phyloP scores from a whole-genome alignment of 495 filamentous ascomycete genomes.

The Lasiosphaeria hispida region DNA sequence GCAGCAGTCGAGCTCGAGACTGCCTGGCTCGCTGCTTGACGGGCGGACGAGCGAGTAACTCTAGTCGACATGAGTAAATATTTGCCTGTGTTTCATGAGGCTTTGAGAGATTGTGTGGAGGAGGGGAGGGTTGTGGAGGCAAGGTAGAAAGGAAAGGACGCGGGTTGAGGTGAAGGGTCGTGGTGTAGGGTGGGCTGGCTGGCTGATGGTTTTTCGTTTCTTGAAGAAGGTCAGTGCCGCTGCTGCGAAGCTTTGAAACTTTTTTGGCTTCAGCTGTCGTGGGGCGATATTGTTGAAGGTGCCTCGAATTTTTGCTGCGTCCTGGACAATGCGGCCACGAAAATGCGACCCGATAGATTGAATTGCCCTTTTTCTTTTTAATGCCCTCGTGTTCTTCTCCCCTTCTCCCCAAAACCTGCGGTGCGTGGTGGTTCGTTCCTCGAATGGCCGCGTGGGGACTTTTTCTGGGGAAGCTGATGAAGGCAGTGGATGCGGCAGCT shows the following conservation, averaged over 20 bases:
- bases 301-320: constrained; percentile 1
- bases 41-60: constrained; percentile 76
- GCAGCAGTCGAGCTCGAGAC: constrained; percentile 45
- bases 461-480: too few relatives aligned
- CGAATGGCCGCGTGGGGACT: not conserved
- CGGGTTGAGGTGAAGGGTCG: not conserved
- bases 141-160: not conserved
- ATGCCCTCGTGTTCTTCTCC: too few relatives aligned
- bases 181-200: not conserved
- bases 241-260: not conserved
- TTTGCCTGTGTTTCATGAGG: constrained; percentile 23
- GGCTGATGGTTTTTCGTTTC: not conserved
- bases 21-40: constrained; percentile 62
- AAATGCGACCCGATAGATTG: too few relatives aligned
- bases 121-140: constrained; percentile 10
- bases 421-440: not conserved
- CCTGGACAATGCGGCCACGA: not conserved
- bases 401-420: too few relatives aligned
- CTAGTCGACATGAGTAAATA: constrained; percentile 77
- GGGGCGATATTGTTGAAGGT: not conserved
- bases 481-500: not conserved
- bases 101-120: constrained; percentile 14
- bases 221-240: not conserved
- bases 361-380: too few relatives aligned
- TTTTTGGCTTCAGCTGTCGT: not conserved